A percentile compares a stretch with the other conserved stretches of the same genome.
phyloP scores from a whole-genome alignment of 441 rosid genomes.

The Gossypium lobatum region DNA sequence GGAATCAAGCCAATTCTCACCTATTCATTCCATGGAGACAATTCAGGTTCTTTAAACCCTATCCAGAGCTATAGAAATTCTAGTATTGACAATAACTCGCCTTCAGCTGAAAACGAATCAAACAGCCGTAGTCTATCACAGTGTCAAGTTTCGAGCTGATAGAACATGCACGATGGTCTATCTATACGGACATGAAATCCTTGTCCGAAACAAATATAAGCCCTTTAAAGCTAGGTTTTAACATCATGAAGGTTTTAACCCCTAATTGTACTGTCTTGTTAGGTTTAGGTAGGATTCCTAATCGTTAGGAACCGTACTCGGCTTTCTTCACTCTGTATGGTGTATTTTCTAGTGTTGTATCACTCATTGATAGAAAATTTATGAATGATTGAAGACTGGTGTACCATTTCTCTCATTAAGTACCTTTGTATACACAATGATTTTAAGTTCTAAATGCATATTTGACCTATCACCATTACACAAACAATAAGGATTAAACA shows the following conservation, averaged over 20 bases:
- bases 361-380: constrained; percentile 18
- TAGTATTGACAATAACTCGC: constrained; percentile 25
- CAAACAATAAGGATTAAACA: not conserved
- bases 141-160: constrained; percentile 42
- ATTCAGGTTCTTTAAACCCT: constrained; percentile 26
- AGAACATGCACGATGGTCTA: not conserved
- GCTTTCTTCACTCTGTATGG: constrained; percentile 18
- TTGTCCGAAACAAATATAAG: constrained; percentile 13
- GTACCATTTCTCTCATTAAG: constrained; percentile 20
- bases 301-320: constrained; percentile 19
- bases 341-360: constrained; percentile 19
- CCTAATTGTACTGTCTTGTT: constrained; percentile 18
- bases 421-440: not conserved
- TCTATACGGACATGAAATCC: not conserved
- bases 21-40: constrained; percentile 35
- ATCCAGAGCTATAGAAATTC: constrained; percentile 30
- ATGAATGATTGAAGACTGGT: constrained; percentile 17
- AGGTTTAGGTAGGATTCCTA: constrained; percentile 33
- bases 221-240: constrained; percentile 18
- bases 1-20: constrained; percentile 39
- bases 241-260: constrained; percentile 22
- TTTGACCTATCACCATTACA: not conserved
- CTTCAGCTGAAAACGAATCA: constrained; percentile 41
- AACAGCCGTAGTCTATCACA: constrained; percentile 42
- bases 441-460: too few relatives aligned